Evolutionary conservation across 495 filamentous ascomycete species (phyloP).

Genomic region (Thozetella sp.): DNA sequence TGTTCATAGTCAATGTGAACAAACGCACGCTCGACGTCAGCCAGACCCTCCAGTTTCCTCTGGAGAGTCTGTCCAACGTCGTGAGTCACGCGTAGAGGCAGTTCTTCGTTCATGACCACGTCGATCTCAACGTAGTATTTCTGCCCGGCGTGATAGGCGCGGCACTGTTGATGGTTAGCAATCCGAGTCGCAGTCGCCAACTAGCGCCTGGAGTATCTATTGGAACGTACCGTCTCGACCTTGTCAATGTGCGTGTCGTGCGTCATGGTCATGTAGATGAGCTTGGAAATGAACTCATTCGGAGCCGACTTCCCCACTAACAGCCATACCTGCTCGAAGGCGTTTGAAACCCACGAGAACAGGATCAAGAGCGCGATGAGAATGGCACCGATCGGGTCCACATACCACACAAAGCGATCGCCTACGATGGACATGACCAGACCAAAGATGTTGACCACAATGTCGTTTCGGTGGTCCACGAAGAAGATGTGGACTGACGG

Average conservation of each 20-base stretch:
- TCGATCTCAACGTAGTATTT: conserved; percentile 61
- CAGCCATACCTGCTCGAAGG: conserved; percentile 59
- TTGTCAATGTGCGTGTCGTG: conserved; percentile 53
- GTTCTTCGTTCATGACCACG: conserved; percentile 55
- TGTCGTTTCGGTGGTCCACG: conserved; percentile 59
- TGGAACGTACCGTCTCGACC: conserved; percentile 53
- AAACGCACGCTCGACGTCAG: conserved; percentile 56
- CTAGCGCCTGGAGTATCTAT: no score
- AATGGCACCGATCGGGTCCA: conserved; percentile 58
- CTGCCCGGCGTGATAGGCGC: conserved; percentile 58
- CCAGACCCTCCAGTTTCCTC: conserved; percentile 54
- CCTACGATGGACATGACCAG: conserved; percentile 56
- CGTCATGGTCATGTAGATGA: conserved; percentile 58
- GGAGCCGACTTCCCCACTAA: conserved; percentile 57
- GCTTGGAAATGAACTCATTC: conserved; percentile 55
- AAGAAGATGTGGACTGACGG: conserved; percentile 57
- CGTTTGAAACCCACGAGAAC: conserved; percentile 55
- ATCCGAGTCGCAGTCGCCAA: conserved; percentile 3
- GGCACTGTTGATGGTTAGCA: conserved; percentile 27
- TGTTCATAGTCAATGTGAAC: conserved; percentile 59
- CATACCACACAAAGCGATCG: conserved; percentile 53
- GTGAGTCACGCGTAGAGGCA: conserved; percentile 51
- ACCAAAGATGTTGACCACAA: conserved; percentile 55
- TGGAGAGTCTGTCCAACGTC: conserved; percentile 56
- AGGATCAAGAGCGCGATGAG: conserved; percentile 55